Evolutionary conservation across 495 filamentous ascomycete species (phyloP).

Genomic region (Penicillium samsonianum): DNA sequence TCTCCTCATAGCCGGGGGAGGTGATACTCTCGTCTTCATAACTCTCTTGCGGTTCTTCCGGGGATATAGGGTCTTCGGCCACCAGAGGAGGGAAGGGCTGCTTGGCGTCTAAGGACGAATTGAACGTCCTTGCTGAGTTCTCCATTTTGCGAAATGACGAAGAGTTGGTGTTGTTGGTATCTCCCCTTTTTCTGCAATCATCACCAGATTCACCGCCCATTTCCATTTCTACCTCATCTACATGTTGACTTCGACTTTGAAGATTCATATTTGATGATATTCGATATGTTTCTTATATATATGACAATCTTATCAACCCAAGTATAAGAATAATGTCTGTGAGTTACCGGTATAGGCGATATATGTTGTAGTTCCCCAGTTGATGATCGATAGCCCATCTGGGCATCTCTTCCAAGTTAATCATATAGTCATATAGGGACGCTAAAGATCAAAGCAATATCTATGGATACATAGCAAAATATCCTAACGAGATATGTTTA

Average conservation of each 20-base stretch:
- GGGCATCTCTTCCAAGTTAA: not conserved
- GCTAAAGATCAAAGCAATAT: not conserved
- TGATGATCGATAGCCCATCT: not conserved
- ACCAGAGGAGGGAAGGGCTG: constrained; percentile 45
- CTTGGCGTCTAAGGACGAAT: constrained; percentile 34
- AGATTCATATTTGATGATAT: not conserved
- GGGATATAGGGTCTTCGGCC: constrained; percentile 31
- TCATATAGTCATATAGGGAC: no score
- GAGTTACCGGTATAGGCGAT: not conserved
- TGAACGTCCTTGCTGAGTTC: constrained; percentile 10
- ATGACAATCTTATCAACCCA: not conserved
- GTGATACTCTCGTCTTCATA: constrained; percentile 35
- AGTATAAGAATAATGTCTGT: not conserved
- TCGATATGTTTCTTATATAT: not conserved
- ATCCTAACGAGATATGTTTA: no score
- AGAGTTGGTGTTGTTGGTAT: not conserved
- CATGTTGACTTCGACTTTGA: not conserved
- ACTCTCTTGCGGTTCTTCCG: constrained; percentile 28
- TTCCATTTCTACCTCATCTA: not conserved
- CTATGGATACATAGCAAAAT: no score
- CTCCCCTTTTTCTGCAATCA: constrained; percentile 17
- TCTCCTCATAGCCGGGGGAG: constrained; percentile 33
- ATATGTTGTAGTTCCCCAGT: not conserved
- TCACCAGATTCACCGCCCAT: constrained; percentile 1
- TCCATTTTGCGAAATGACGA: constrained; percentile 11